Evolutionary conservation across 495 filamentous ascomycete species (phyloP).

Genomic region (Xeromyces bisporus): DNA sequence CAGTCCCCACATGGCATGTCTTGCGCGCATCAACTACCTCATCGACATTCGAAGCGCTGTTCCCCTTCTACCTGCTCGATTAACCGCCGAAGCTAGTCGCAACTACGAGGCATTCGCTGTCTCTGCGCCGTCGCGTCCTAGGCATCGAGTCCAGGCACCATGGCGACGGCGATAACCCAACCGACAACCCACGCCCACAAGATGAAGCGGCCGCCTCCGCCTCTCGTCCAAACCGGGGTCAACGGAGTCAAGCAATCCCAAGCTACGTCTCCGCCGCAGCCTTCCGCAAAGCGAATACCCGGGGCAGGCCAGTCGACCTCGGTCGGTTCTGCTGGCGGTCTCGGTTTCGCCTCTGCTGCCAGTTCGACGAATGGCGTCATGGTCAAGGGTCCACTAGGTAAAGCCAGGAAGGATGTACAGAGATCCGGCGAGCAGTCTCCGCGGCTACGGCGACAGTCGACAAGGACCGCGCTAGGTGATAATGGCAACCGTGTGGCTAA

Average conservation of each 20-base stretch:
- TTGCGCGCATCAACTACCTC: slow-evolving; percentile 31
- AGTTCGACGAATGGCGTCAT: slow-evolving; percentile 12
- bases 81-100: slow-evolving; percentile 14
- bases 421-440: slow-evolving; percentile 22
- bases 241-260: slow-evolving; percentile 49
- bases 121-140: slow-evolving; percentile 5
- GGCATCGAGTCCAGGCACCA: slow-evolving; percentile 12
- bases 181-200: slow-evolving; percentile 43
- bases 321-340: slow-evolving; percentile 11
- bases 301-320: slow-evolving; percentile 23
- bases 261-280: slow-evolving; percentile 49
- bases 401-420: slow-evolving; percentile 36
- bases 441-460: slow-evolving; percentile 16
- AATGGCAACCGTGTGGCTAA: slow-evolving; percentile 21
- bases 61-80: slow-evolving; percentile 14
- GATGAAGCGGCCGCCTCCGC: slow-evolving; percentile 56
- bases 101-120: slow-evolving; percentile 6
- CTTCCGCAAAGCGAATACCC: slow-evolving; percentile 44
- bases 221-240: slow-evolving; percentile 41
- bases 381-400: slow-evolving; percentile 31
- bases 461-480: slow-evolving; percentile 17
- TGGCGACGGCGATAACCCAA: slow-evolving; percentile 39
- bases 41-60: slow-evolving; percentile 24
- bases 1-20: slow-evolving; percentile 38
- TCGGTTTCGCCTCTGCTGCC: slow-evolving; percentile 32